phyloP scores from a whole-genome alignment of 1,284 basidiomycete species.

The Tylopilus microsporus region DNA sequence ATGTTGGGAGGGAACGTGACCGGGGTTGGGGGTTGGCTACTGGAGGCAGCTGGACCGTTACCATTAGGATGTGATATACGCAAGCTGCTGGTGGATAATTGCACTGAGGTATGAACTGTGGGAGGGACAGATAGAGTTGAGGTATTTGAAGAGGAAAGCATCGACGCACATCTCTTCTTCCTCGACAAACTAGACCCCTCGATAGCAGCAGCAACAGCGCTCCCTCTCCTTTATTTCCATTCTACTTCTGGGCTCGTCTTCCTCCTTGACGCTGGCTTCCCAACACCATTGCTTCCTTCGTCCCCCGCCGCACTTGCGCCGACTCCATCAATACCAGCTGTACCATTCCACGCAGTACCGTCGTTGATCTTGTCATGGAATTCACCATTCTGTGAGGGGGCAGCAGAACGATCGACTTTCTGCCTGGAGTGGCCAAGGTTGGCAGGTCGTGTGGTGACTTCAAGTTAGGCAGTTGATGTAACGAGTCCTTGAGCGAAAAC shows the following conservation, averaged over 20 bases:
- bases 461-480: conserved; percentile 41
- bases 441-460: conserved; percentile 51
- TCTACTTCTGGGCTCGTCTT: conserved; percentile 44
- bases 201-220: conserved; percentile 34
- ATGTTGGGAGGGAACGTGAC: conserved; percentile 38
- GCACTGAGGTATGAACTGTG: conserved; percentile 11
- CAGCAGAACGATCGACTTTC: conserved; percentile 34
- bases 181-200: conserved; percentile 35
- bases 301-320: conserved; percentile 10
- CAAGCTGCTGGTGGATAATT: conserved; percentile 15
- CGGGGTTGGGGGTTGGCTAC: conserved; percentile 16
- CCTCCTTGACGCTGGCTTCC: conserved; percentile 27
- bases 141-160: conserved; percentile 28
- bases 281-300: conserved; percentile 11
- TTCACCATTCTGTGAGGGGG: conserved; percentile 40
- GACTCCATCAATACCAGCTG: conserved; percentile 13
- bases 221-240: conserved; percentile 41
- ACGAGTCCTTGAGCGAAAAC: conserved; percentile 60
- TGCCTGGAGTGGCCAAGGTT: conserved; percentile 57
- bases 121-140: conserved; percentile 18
- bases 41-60: conserved; percentile 23
- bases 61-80: conserved; percentile 21
- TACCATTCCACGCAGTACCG: conserved; percentile 50
- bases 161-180: conserved; percentile 41
- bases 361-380: conserved; percentile 46